Evolutionary conservation across 495 filamentous ascomycete genomes (phyloP).

Genomic region (Hamigera avellanea): DNA sequence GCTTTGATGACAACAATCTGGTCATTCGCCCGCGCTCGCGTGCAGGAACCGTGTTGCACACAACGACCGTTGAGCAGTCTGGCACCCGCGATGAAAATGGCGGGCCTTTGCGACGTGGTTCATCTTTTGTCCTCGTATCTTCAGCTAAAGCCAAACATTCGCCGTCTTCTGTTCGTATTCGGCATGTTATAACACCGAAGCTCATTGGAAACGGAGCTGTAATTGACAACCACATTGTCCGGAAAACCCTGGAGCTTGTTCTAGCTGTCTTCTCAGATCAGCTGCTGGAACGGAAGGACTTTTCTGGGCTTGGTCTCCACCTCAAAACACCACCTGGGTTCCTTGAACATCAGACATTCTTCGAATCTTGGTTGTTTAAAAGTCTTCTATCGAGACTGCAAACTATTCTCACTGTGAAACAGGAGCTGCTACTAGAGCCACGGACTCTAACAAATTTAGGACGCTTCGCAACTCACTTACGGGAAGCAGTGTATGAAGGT

Average conservation of each 20-base stretch:
- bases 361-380: constrained; percentile 79
- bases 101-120: constrained; percentile 55
- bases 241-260: constrained; percentile 62
- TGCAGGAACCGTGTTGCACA: constrained; percentile 55
- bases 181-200: constrained; percentile 36
- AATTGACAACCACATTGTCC: constrained; percentile 58
- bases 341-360: constrained; percentile 85
- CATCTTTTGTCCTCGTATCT: constrained; percentile 81
- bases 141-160: constrained; percentile 46
- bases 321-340: constrained; percentile 87
- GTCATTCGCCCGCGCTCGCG: constrained; percentile 61
- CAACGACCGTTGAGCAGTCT: constrained; percentile 47
- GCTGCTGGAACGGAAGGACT: constrained; percentile 73
- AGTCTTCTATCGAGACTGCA: constrained; percentile 61
- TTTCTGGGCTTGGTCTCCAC: constrained; percentile 77
- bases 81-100: constrained; percentile 35
- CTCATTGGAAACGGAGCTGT: constrained; percentile 31
- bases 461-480: constrained; percentile 64
- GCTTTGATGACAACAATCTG: constrained; percentile 77
- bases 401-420: constrained; percentile 56
- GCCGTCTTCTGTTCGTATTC: constrained; percentile 50
- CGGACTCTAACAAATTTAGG: constrained; percentile 76
- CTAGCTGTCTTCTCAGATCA: constrained; percentile 74
- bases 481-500: constrained; percentile 86
- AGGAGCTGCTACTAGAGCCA: constrained; percentile 65